A percentile compares a stretch with the other conserved stretches of the same genome.
Conservation (phyloP, 331 rosid genomes). For the Spiraea crenata region DNA sequence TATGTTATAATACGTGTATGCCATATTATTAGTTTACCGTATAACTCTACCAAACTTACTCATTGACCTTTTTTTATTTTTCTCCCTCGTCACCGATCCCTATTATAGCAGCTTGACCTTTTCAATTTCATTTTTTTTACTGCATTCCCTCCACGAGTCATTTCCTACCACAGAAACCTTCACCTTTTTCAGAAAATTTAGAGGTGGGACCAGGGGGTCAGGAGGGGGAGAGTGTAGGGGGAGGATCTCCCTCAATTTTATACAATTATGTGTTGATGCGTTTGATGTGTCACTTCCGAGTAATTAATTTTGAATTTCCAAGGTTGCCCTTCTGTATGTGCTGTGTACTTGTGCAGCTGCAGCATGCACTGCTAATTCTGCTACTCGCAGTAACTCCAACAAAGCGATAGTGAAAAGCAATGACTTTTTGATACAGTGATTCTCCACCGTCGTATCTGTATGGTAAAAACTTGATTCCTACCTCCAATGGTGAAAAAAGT, state of each 20-base stretch:
- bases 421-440: background rate
- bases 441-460: background rate
- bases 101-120: background rate
- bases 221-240: background rate
- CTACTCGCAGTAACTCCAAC: too few species aligned
- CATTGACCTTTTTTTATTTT: too few species aligned
- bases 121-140: background rate
- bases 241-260: slow-evolving; percentile 30
- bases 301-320: background rate
- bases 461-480: background rate
- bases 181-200: background rate
- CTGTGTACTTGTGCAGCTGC: background rate
- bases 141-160: background rate
- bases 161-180: background rate
- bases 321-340: background rate
- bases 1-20: too few species aligned
- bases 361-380: background rate
- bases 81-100: background rate
- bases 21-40: too few species aligned
- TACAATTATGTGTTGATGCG: background rate
- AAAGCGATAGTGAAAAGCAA: background rate
- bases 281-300: background rate
- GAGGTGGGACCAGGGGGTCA: background rate
- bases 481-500: background rate
- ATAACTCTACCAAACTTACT: too few species aligned